Evolutionary conservation across 1,284 basidiomycete genomes (phyloP).

Genomic region (Melampsora larici-populina): DNA sequence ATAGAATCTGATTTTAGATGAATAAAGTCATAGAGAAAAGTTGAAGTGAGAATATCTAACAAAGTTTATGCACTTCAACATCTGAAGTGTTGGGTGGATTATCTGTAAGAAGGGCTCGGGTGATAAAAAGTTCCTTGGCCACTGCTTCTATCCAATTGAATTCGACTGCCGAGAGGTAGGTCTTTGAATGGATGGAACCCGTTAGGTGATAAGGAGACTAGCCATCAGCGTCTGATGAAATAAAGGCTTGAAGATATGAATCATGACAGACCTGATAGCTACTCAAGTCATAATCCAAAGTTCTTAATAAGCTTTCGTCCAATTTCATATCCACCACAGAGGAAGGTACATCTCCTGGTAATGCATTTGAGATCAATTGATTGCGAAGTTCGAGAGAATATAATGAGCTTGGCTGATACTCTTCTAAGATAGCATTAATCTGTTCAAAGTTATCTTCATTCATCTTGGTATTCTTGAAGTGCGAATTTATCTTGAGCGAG

Average conservation of each 20-base stretch:
- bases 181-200: neutral
- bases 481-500: neutral
- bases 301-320: slow-evolving; percentile 11
- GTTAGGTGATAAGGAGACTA: neutral
- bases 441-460: slow-evolving; percentile 7
- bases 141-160: slow-evolving; percentile 42
- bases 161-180: slow-evolving; percentile 35
- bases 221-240: neutral
- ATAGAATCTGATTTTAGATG: neutral
- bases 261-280: slow-evolving; percentile 17
- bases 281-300: slow-evolving; percentile 24
- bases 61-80: slow-evolving; percentile 21
- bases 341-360: slow-evolving; percentile 21
- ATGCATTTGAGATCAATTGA: slow-evolving; percentile 16
- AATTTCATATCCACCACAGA: slow-evolving; percentile 29
- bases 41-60: neutral
- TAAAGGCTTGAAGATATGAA: neutral
- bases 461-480: neutral
- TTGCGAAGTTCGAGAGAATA: slow-evolving; percentile 21
- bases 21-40: neutral
- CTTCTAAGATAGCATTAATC: slow-evolving; percentile 20
- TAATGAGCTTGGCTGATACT: slow-evolving; percentile 20
- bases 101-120: slow-evolving; percentile 13
- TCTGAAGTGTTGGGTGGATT: slow-evolving; percentile 15
- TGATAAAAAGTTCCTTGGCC: slow-evolving; percentile 38